Base-by-base conservation (phyloP, 176 grass and related monocot genomes). In the Eleusine coracana region DNA sequence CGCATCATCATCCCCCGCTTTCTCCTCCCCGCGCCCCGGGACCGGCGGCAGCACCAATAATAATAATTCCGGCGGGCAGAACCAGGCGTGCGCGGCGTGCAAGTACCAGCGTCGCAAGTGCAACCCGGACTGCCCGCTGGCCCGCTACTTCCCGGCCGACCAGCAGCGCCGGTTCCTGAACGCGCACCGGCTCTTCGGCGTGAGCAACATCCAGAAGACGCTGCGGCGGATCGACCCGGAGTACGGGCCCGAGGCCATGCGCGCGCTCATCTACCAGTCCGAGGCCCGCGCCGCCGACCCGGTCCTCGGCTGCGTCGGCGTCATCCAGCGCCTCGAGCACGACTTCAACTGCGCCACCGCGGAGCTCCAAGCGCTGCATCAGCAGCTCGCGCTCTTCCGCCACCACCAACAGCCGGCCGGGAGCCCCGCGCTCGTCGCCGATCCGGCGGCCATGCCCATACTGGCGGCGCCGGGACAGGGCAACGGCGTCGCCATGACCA, bases 21-120 rank as follows among this genome's bases (percentile, higher is more conserved):
- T 0, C 25, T 25, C 25, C 25, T 25, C 25, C 25, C 25, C 25
- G 25, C 25, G 25, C 25, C 25, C 25, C 25, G 25, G 25, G 25
- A 25, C 25, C 25, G 25, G 13, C 39, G 28, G 28, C 61, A 10
- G 69, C 14, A 25, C 25, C 25, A 25, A 25, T 25, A 25, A 25
- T 25, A 25, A 25, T 25, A 25, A 25, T 25, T 25, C 25, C 25
- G 10, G 42, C 75, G 70, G 40, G 14, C 73, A 55, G 48, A 89
- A 42, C 80, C 64, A 86, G 72, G 92, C 89, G 21, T 94, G 92
- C 87, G 92, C 92, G 7, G 82, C 87, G 55, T 94, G 92, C 87
- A 92, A 86, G 58, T 90, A 90, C 82, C 89, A 90, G 66, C 73
- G 92, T 56, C 81, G 87, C 70, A 89, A 74, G 87, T 94, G 92